These are phyloP conservation scores for Trichoderma arundinaceum DNA, from an alignment of 2,329 filamentous ascomycete species.

Conservation along the genomic window DNA sequence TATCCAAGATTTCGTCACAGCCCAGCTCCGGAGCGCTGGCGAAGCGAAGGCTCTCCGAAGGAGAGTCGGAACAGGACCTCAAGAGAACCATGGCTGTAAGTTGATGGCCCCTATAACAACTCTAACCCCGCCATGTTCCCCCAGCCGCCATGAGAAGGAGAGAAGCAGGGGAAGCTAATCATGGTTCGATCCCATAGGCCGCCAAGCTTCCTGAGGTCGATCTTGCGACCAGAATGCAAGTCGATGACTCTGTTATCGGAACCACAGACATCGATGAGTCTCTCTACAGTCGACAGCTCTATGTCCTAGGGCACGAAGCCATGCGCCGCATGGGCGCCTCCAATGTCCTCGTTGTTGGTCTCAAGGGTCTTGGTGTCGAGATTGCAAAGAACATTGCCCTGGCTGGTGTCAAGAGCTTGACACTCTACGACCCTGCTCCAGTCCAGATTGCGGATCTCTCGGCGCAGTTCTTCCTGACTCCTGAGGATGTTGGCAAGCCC, in stretches of 20 bases:
- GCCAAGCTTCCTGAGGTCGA: slow-evolving; percentile 64
- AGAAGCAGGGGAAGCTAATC: neutral
- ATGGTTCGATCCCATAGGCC: slow-evolving; percentile 45
- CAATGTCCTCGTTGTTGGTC: slow-evolving; percentile 87
- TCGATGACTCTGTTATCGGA: slow-evolving; percentile 64
- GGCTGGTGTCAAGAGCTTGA: slow-evolving; percentile 96
- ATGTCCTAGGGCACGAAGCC: slow-evolving; percentile 75
- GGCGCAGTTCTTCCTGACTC: slow-evolving; percentile 93
- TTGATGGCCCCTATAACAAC: slow-evolving; percentile 34
- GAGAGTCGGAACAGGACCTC: slow-evolving; percentile 60
- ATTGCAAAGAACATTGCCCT: slow-evolving; percentile 99
- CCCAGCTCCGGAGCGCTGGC: slow-evolving; percentile 59
- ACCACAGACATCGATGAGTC: slow-evolving; percentile 71
- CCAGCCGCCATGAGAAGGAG: slow-evolving; percentile 3
- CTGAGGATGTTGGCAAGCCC: slow-evolving; percentile 88
- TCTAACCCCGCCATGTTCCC: neutral
- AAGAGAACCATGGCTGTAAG: slow-evolving; percentile 69
- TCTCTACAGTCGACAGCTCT: slow-evolving; percentile 76
- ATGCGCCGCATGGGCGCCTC: slow-evolving; percentile 99
- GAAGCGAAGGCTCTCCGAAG: slow-evolving; percentile 70
- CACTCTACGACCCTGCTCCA: slow-evolving; percentile 86
- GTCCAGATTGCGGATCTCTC: slow-evolving; percentile 88
- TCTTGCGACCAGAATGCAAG: slow-evolving; percentile 68
- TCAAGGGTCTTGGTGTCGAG: slow-evolving; percentile 94
- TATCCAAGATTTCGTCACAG: slow-evolving; percentile 46